Evolutionary conservation across 1,284 basidiomycete species (phyloP).

Genomic region (Ceratobasidium theobromae): DNA sequence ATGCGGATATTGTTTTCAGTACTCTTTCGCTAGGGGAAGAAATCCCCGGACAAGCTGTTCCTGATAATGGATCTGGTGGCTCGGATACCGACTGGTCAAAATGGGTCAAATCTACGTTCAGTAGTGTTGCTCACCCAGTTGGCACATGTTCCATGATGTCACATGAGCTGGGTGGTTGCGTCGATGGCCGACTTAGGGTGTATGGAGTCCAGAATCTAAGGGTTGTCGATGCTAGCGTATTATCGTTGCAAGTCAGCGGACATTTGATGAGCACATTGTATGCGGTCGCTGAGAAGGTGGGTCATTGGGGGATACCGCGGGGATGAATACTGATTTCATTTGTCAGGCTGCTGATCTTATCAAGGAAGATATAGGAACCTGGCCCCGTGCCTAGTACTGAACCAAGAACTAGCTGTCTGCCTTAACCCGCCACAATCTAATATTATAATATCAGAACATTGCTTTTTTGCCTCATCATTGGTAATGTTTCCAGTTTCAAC

Average conservation of each 20-base stretch:
- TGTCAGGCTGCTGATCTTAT: slow-evolving; percentile 19
- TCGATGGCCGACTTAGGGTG: slow-evolving; percentile 42
- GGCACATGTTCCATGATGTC: slow-evolving; percentile 33
- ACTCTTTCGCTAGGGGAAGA: slow-evolving; percentile 43
- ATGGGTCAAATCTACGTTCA: slow-evolving; percentile 50
- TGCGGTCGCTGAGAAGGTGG: slow-evolving; percentile 35
- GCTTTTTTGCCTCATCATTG: no score
- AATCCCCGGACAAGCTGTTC: slow-evolving; percentile 48
- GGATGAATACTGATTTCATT: background rate
- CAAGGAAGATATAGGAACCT: slow-evolving; percentile 12
- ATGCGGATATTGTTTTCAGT: background rate
- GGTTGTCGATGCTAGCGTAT: slow-evolving; percentile 39
- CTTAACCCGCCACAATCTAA: no score
- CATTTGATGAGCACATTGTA: slow-evolving; percentile 34
- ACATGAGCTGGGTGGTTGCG: slow-evolving; percentile 35
- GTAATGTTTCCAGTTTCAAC: no score
- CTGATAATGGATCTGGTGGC: slow-evolving; percentile 48
- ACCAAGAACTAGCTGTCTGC: no score
- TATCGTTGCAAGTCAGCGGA: slow-evolving; percentile 35
- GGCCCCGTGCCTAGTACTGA: no score
- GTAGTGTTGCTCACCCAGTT: slow-evolving; percentile 32
- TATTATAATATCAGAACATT: no score
- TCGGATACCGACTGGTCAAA: slow-evolving; percentile 50
- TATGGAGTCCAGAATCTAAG: slow-evolving; percentile 39
- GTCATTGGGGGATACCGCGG: background rate